A percentile compares a stretch with the other conserved stretches of the same genome.
Evolutionary conservation across 768 basidiomycete species (phyloP).

Genomic region (Trametes meyenii): DNA sequence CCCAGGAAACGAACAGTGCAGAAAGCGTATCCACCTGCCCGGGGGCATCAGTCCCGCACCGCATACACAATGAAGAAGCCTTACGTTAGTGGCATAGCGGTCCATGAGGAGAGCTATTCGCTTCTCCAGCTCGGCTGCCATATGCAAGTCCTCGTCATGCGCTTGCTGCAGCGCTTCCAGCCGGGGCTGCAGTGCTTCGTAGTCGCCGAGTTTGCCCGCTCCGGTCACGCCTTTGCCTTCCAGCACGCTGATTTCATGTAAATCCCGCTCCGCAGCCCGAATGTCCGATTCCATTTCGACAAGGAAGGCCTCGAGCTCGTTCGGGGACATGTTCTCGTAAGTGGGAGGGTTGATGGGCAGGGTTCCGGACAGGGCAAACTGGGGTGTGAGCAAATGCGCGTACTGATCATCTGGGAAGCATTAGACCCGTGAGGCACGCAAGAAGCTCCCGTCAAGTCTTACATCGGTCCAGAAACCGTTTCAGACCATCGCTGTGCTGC

Average conservation of each 20-base stretch:
- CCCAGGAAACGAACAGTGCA: conserved; percentile 85
- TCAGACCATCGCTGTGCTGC: conserved; percentile 69
- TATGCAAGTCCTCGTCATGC: conserved; percentile 59
- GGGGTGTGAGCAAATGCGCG: conserved; percentile 70
- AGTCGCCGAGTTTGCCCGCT: conserved; percentile 72
- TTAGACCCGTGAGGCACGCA: conserved; percentile 1
- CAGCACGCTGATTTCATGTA: conserved; percentile 73
- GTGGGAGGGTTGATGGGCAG: conserved; percentile 50
- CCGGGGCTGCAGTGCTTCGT: conserved; percentile 69
- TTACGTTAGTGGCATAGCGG: conserved; percentile 69
- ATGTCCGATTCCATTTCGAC: conserved; percentile 84
- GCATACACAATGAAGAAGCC: conserved; percentile 23
- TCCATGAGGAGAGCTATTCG: conserved; percentile 69
- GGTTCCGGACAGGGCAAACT: conserved; percentile 74
- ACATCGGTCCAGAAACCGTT: conserved; percentile 78
- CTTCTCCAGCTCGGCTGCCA: conserved; percentile 63
- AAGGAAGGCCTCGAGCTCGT: conserved; percentile 71
- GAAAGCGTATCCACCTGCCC: conserved; percentile 76
- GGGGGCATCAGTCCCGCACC: neutral
- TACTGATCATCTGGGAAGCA: conserved; percentile 67
- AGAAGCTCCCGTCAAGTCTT: conserved; percentile 28
- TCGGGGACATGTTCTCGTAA: conserved; percentile 65
- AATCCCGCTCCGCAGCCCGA: conserved; percentile 79
- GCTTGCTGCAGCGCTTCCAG: conserved; percentile 58
- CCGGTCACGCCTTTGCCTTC: conserved; percentile 71